These are phyloP conservation scores for Phytophthora chlamydospora DNA, from an alignment of 352 stramenopile species.

Conservation along the genomic window DNA sequence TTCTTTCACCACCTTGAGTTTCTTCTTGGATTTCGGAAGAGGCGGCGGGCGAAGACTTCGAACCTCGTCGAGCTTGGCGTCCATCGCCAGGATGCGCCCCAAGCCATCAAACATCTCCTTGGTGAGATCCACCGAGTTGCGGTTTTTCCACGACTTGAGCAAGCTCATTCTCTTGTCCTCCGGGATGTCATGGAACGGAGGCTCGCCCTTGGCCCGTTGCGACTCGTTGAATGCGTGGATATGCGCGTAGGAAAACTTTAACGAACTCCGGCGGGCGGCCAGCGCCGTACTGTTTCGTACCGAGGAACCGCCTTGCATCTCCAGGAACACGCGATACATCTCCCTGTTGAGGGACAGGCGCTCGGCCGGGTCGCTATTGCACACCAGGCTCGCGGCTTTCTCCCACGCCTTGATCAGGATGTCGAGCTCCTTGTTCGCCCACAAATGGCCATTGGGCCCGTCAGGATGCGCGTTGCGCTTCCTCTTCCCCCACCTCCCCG, in stretches of 20 bases:
- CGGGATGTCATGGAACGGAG: constrained; percentile 34
- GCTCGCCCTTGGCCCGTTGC: constrained; percentile 36
- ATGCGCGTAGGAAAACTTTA: constrained; percentile 44
- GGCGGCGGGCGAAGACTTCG: constrained; percentile 29
- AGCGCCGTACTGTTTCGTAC: constrained; percentile 40
- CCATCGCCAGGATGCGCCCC: constrained; percentile 39
- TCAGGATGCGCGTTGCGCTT: constrained; percentile 34
- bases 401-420: constrained; percentile 46
- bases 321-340: constrained; percentile 44
- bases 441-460: constrained; percentile 31
- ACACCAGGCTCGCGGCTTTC: constrained; percentile 36
- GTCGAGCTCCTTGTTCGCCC: constrained; percentile 41
- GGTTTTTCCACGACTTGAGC: constrained; percentile 48
- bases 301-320: constrained; percentile 39
- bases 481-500: constrained; percentile 12
- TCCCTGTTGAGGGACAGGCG: constrained; percentile 40
- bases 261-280: constrained; percentile 41
- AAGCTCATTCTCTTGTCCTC: constrained; percentile 30
- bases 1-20: constrained; percentile 8
- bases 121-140: constrained; percentile 46
- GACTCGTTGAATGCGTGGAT: constrained; percentile 44
- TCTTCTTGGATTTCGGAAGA: constrained; percentile 20
- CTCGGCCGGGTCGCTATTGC: constrained; percentile 23
- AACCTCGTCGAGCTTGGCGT: constrained; percentile 30
- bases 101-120: constrained; percentile 43